Conservation (phyloP, 2,329 filamentous ascomycete species). For the Hypoxylon rubiginosum region DNA sequence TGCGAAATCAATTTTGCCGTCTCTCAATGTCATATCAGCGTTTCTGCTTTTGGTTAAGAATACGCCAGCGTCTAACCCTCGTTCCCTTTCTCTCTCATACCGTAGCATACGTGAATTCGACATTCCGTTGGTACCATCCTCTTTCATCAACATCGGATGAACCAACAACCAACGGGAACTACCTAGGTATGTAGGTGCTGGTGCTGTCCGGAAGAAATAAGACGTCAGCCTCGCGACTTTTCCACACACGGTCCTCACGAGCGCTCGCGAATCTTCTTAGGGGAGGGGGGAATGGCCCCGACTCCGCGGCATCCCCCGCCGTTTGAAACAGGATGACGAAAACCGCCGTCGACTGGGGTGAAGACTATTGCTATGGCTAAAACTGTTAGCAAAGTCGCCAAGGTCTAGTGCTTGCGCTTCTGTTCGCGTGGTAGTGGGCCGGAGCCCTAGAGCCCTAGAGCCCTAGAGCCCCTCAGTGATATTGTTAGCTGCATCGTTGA, state of each 20-base stretch:
- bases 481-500: conserved; percentile 32
- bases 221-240: conserved; percentile 34
- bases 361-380: conserved; percentile 30
- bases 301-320: conserved; percentile 35
- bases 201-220: conserved; percentile 11
- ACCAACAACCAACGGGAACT: background rate
- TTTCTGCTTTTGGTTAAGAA: background rate
- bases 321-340: conserved; percentile 40
- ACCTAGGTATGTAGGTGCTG: background rate
- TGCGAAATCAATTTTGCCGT: conserved; percentile 24
- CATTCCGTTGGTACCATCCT: conserved; percentile 28
- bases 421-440: conserved; percentile 40
- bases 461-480: conserved; percentile 20
- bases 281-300: conserved; percentile 13
- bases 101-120: conserved; percentile 16
- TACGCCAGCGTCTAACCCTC: background rate
- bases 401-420: conserved; percentile 23
- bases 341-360: conserved; percentile 23
- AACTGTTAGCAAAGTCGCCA: conserved; percentile 29
- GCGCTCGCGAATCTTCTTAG: conserved; percentile 10
- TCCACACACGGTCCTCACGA: conserved; percentile 11
- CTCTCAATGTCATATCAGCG: conserved; percentile 11
- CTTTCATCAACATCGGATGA: conserved; percentile 11
- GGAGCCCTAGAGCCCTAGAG: background rate
- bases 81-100: conserved; percentile 11